Conservation (phyloP, 2,329 filamentous ascomycete genomes). For the Trichoderma semiorbis region DNA sequence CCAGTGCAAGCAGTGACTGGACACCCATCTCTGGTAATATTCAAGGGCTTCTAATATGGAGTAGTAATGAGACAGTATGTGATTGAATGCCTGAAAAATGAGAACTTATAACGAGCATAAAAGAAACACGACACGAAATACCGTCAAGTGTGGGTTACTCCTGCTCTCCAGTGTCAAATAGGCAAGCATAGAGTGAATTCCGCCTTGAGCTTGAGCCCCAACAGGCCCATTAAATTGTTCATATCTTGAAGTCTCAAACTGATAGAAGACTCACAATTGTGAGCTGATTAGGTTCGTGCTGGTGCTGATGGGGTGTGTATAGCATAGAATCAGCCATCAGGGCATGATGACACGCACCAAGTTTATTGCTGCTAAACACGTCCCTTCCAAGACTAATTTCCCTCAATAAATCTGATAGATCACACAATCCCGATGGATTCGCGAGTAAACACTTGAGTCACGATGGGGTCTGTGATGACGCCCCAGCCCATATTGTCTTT, state of each 20-base stretch:
- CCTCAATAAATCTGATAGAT: background rate
- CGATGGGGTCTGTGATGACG: background rate
- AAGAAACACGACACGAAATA: background rate
- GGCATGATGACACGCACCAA: background rate
- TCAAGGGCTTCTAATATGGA: background rate
- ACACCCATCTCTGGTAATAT: background rate
- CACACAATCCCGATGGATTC: background rate
- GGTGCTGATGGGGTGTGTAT: background rate
- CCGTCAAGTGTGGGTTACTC: background rate
- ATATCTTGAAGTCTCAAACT: background rate
- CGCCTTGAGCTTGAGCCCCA: background rate
- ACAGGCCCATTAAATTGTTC: background rate
- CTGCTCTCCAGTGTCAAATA: background rate
- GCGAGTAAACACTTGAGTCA: background rate
- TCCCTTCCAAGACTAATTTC: background rate
- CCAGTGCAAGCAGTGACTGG: background rate
- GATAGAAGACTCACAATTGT: background rate
- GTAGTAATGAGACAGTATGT: background rate
- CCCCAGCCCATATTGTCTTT: background rate
- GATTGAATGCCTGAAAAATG: background rate
- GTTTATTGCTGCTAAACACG: background rate
- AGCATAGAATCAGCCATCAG: background rate
- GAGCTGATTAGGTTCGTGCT: background rate
- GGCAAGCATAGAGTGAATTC: background rate
- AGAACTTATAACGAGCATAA: background rate